Evolutionary conservation across 345 rosid genomes (phyloP).

Genomic region (Eucalyptus tenuipes): DNA sequence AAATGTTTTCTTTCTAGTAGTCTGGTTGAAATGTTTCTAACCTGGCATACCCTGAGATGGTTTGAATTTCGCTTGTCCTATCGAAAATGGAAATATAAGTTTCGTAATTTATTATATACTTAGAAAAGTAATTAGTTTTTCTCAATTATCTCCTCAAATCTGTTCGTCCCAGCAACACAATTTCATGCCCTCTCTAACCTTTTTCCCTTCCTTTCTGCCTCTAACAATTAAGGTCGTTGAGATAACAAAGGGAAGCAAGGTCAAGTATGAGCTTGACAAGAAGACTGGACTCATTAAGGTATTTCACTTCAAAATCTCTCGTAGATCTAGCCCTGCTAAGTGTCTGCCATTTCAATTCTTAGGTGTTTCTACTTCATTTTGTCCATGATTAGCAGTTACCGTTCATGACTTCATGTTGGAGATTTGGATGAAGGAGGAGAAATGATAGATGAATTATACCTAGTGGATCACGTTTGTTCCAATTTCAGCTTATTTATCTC

Average conservation of each 20-base stretch:
- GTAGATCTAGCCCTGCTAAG: not conserved
- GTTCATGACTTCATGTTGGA: not conserved
- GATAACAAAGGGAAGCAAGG: constrained; percentile 96
- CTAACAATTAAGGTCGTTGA: constrained; percentile 58
- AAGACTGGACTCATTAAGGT: constrained; percentile 94
- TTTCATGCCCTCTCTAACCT: not conserved
- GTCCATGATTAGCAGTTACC: not conserved
- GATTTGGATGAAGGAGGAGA: not conserved
- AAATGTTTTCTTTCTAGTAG: not conserved
- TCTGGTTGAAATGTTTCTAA: not conserved
- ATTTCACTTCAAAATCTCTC: not conserved
- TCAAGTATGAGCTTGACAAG: constrained; percentile 95
- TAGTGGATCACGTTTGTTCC: not conserved
- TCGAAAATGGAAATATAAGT: not conserved
- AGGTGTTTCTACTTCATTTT: not conserved
- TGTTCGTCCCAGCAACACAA: not conserved
- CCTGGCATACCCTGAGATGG: not conserved
- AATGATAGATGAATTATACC: not conserved
- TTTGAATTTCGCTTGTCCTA: not conserved
- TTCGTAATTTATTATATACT: not conserved
- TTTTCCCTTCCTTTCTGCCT: not conserved
- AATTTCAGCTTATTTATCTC: not conserved
- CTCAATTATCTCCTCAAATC: not conserved
- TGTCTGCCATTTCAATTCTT: not conserved
- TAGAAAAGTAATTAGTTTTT: too few relatives aligned